Evolutionary conservation across 2,329 filamentous ascomycete genomes (phyloP), one percentile per base, ranked within the genome.

Genomic region (Chrysosporium keratinophilum): DNA sequence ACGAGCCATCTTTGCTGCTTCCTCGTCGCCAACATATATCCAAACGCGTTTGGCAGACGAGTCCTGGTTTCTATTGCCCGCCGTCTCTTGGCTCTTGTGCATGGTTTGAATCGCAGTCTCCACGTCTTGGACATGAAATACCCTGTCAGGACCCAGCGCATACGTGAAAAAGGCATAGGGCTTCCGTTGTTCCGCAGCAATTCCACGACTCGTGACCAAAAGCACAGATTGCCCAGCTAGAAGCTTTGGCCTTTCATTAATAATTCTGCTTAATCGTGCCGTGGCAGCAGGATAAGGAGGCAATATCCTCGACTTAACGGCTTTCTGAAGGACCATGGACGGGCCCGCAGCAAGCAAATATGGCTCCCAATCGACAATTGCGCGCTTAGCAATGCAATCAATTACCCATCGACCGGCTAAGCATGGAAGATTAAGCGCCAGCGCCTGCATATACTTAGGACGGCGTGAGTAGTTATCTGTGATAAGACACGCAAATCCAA

Each of bases 371-470:
- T 86, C 79, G 0, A 94, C 70, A 0, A 91, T 69, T 6, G 71
- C 65, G 5, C 76, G 74, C 33, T 80, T 79, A 0, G 75, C 68
- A 2, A 91, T 68, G 57, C 87, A 95, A 48, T 85, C 79, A 23
- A 80, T 76, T 46, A 95, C 74, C 91, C 93, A 98, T 52, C 84
- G 83, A 5, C 82, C 79, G 5, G 88, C 85, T 1, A 98, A 75
- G 63, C 90, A 95, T 0, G 93, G 93, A 0, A 98, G 71, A 0
- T 88, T 88, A 0, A 98, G 78, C 0, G 93, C 90, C 1, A 98
- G 78, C 0, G 93, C 93, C 70, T 97, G 90, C 77, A 97, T 87
- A 67, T 93, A 96, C 66, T 97, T 98, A 48, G 83, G 80, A 58
- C 88, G 89, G 45, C 91, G 82, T 5, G 87, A 93, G 66, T 95